Percentiles rank a stretch among this genome's conserved stretches.
Conservation (phyloP, 495 filamentous ascomycete genomes). For the Acidiella bohemica region DNA sequence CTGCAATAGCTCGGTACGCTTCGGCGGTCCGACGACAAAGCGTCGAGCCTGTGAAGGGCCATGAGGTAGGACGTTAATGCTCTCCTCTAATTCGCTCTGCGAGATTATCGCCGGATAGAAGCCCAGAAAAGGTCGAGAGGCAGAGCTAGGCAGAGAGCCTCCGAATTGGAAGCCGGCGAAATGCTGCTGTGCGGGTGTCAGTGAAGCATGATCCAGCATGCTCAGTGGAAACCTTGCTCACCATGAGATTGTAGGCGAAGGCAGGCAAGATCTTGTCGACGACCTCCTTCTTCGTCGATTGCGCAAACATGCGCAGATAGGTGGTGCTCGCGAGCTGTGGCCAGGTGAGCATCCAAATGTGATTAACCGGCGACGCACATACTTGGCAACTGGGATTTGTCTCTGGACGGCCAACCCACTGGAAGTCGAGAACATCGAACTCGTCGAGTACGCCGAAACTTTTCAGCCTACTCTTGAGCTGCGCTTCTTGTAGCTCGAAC, state of each 20-base stretch:
- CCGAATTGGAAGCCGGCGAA: conserved; percentile 16
- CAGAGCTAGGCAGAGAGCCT: conserved; percentile 21
- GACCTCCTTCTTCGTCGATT: conserved; percentile 9
- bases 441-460: conserved; percentile 10
- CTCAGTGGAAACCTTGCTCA: neutral
- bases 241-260: conserved; percentile 11
- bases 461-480: conserved; percentile 20
- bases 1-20: conserved; percentile 7
- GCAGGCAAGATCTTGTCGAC: conserved; percentile 14
- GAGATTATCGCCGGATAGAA: conserved; percentile 18
- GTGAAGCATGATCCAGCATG: neutral
- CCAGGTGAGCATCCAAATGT: too few relatives aligned
- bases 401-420: conserved; percentile 17
- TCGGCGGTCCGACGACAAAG: conserved; percentile 8
- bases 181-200: conserved; percentile 2
- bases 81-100: conserved; percentile 15
- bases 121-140: conserved; percentile 24
- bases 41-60: neutral
- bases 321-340: conserved; percentile 18
- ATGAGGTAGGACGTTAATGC: conserved; percentile 8
- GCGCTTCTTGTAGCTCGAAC: conserved; percentile 32
- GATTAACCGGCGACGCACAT: too few relatives aligned
- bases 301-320: conserved; percentile 22
- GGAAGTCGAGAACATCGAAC: conserved; percentile 19
- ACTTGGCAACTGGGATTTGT: conserved; percentile 12